These are phyloP conservation scores for Rubus parviflorus DNA, from an alignment of 306 rosid species.

Conservation along the genomic window DNA sequence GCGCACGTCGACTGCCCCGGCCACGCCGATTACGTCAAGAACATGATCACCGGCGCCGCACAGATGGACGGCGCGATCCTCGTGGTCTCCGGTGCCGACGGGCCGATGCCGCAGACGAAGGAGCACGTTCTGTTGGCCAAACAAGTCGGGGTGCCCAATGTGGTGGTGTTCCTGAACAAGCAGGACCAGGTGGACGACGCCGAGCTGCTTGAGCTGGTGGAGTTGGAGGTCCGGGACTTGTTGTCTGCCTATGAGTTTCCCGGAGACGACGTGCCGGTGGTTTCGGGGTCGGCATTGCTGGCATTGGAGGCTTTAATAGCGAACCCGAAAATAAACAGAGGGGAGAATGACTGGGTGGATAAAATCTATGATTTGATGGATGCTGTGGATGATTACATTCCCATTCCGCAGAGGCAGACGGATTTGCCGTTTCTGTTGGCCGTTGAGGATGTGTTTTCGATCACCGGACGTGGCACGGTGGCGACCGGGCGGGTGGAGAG, in stretches of 20 bases:
- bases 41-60: conserved; percentile 50
- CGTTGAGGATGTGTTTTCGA: conserved; percentile 36
- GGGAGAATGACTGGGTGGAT: conserved; percentile 38
- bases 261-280: conserved; percentile 35
- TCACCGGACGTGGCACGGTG: conserved; percentile 38
- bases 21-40: conserved; percentile 51
- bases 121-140: conserved; percentile 38
- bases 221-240: conserved; percentile 37
- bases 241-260: conserved; percentile 29
- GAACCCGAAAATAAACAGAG: conserved; percentile 31
- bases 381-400: conserved; percentile 33
- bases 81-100: conserved; percentile 45
- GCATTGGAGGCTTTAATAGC: conserved; percentile 37
- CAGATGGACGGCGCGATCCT: conserved; percentile 50
- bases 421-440: conserved; percentile 36
- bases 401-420: conserved; percentile 31
- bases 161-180: conserved; percentile 39
- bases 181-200: conserved; percentile 38
- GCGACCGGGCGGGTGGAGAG: conserved; percentile 38
- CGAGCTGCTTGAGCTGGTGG: conserved; percentile 37
- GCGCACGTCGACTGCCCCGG: conserved; percentile 50
- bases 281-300: conserved; percentile 37
- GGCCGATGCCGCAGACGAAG: conserved; percentile 41
- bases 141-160: conserved; percentile 32
- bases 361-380: conserved; percentile 32